phyloP scores from a whole-genome alignment of 2,329 filamentous ascomycete species.

The Claviceps pusilla region DNA sequence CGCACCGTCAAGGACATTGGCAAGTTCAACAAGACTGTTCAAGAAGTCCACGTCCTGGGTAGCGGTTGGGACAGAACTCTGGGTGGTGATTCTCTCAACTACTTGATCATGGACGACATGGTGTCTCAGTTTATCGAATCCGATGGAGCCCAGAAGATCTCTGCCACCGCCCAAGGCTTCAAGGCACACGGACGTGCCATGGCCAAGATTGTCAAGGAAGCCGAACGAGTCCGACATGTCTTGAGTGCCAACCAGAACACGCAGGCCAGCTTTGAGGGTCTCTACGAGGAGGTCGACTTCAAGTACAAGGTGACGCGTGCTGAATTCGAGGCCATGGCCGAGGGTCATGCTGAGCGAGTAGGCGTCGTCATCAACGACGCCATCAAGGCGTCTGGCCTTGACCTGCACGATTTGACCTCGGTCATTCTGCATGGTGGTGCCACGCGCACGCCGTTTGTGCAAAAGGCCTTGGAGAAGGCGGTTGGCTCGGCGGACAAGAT shows the following conservation, averaged over 20 bases:
- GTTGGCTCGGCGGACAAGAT: slow-evolving; percentile 63
- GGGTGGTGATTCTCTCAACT: slow-evolving; percentile 79
- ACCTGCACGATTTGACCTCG: slow-evolving; percentile 64
- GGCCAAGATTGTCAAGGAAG: slow-evolving; percentile 85
- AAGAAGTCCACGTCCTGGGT: slow-evolving; percentile 83
- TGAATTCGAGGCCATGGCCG: slow-evolving; percentile 67
- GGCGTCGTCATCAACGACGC: slow-evolving; percentile 56
- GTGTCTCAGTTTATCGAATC: slow-evolving; percentile 61
- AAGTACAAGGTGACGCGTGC: slow-evolving; percentile 72
- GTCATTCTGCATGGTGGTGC: slow-evolving; percentile 87
- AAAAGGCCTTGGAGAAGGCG: slow-evolving; percentile 68
- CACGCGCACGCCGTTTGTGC: slow-evolving; percentile 83
- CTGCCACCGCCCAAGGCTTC: slow-evolving; percentile 47
- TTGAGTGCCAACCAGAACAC: slow-evolving; percentile 86
- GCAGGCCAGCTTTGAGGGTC: slow-evolving; percentile 64
- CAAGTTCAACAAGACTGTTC: slow-evolving; percentile 89
- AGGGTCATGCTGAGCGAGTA: slow-evolving; percentile 53
- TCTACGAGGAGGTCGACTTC: slow-evolving; percentile 88
- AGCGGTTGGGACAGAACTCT: slow-evolving; percentile 79
- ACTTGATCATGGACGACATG: slow-evolving; percentile 81
- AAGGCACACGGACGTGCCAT: slow-evolving; percentile 67
- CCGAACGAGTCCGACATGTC: slow-evolving; percentile 73
- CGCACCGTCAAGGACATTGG: slow-evolving; percentile 80
- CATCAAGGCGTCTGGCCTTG: slow-evolving; percentile 56
- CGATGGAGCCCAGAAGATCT: slow-evolving; percentile 48